Percentiles rank a stretch among this genome's conserved stretches.
phyloP scores from a whole-genome alignment of 2,329 filamentous ascomycete species.

The Claviceps digitariae region DNA sequence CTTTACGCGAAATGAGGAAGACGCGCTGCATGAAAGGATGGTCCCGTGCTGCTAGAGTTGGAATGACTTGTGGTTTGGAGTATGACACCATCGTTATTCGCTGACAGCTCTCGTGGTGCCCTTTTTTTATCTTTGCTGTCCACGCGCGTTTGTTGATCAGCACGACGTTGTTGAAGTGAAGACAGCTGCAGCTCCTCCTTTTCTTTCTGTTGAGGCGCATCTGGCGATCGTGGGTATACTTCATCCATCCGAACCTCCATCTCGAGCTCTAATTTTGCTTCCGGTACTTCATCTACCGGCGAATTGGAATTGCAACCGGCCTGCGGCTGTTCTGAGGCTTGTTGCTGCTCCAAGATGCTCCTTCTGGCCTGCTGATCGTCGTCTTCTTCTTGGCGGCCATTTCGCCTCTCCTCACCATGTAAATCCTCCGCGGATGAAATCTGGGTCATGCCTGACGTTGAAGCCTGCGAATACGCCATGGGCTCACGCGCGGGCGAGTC shows the following conservation, averaged over 20 bases:
- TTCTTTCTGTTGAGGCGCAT: slow-evolving; percentile 6
- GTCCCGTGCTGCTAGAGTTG: background rate
- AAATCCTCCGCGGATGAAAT: slow-evolving; percentile 37
- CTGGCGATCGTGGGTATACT: background rate
- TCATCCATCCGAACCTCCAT: slow-evolving; percentile 20
- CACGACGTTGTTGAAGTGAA: background rate
- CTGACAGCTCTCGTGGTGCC: background rate
- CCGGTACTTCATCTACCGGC: slow-evolving; percentile 5
- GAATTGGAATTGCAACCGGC: slow-evolving; percentile 5
- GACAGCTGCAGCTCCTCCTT: background rate
- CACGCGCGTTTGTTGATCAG: background rate
- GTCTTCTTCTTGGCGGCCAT: slow-evolving; percentile 35
- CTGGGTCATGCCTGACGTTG: slow-evolving; percentile 23
- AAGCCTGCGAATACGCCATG: slow-evolving; percentile 16
- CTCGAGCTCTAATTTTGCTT: slow-evolving; percentile 11
- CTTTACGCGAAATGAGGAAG: slow-evolving; percentile 39
- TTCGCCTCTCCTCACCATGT: slow-evolving; percentile 36
- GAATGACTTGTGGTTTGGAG: background rate
- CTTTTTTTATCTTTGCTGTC: background rate
- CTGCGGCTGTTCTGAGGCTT: slow-evolving; percentile 38
- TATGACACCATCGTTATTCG: background rate
- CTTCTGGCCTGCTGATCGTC: slow-evolving; percentile 37
- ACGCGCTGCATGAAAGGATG: slow-evolving; percentile 42
- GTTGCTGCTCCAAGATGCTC: slow-evolving; percentile 35
- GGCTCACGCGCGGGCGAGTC: slow-evolving; percentile 17